These are phyloP conservation scores for Rhododendron vialii DNA, from an alignment of 148 eudicot species.

Conservation along the genomic window DNA sequence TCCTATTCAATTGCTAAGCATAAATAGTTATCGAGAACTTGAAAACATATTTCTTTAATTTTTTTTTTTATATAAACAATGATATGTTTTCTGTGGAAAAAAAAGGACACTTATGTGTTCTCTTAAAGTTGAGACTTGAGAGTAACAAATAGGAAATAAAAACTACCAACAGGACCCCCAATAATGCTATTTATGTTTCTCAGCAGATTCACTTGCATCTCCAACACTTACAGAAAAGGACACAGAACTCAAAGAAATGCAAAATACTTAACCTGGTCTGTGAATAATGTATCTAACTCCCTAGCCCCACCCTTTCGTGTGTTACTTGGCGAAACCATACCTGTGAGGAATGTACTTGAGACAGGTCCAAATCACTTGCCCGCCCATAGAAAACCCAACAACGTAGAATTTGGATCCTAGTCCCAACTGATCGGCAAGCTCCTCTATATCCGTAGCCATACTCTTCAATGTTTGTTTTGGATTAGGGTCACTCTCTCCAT, in stretches of 20 bases:
- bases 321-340: constrained; percentile 21
- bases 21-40: background rate
- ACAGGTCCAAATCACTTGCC: constrained; percentile 51
- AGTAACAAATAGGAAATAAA: background rate
- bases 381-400: constrained; percentile 76
- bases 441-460: constrained; percentile 59
- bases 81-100: background rate
- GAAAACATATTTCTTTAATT: background rate
- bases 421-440: constrained; percentile 70
- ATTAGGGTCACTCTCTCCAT: constrained; percentile 80
- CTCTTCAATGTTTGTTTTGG: constrained; percentile 52
- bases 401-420: constrained; percentile 65
- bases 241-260: background rate
- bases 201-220: background rate
- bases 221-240: background rate
- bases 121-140: background rate
- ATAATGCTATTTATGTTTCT: background rate
- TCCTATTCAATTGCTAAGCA: background rate
- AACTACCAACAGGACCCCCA: background rate
- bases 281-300: background rate
- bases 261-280: background rate
- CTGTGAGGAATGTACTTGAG: constrained; percentile 82
- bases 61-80: background rate
- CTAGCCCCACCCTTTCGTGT: background rate
- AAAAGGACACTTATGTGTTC: background rate